A percentile compares a stretch with the other conserved stretches of the same genome.
Conservation (phyloP, 768 basidiomycete species). For the Roridomyces roridus region DNA sequence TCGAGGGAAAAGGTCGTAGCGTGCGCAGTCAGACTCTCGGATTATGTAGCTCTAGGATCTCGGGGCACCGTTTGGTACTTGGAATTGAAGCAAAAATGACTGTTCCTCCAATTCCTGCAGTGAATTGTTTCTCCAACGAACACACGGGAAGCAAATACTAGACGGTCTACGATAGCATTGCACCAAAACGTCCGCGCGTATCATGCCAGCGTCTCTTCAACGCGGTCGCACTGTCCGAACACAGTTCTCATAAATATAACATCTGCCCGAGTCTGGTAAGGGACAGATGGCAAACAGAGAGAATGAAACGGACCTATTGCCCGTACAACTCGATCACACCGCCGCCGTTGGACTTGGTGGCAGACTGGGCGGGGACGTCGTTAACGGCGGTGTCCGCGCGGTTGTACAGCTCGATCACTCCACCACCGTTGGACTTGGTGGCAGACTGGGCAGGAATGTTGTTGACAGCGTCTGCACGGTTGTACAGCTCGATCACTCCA, state of each 20-base stretch:
- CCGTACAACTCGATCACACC: conserved; percentile 24
- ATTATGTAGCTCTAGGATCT: neutral
- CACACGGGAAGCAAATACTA: conserved; percentile 20
- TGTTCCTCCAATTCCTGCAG: neutral
- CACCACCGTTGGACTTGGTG: conserved; percentile 32
- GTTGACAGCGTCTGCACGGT: neutral
- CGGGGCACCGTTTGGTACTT: conserved; percentile 6
- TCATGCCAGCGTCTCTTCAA: conserved; percentile 12
- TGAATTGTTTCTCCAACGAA: conserved; percentile 16
- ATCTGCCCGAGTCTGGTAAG: neutral
- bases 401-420: conserved; percentile 42
- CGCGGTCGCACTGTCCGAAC: conserved; percentile 3
- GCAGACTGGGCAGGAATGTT: conserved; percentile 33
- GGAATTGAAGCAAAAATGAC: neutral
- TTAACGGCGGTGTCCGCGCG: conserved; percentile 30
- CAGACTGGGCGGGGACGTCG: conserved; percentile 21
- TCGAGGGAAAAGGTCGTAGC: neutral
- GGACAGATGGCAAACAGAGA: neutral
- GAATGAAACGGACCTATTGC: neutral
- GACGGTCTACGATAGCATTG: conserved; percentile 25
- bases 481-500: conserved; percentile 10
- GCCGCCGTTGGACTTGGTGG: conserved; percentile 36
- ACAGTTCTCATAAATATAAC: conserved; percentile 14
- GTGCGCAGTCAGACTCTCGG: neutral
- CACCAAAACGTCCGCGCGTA: conserved; percentile 9